Base-by-base conservation (phyloP, 139 green algal species). In the Marvania coccoides region DNA sequence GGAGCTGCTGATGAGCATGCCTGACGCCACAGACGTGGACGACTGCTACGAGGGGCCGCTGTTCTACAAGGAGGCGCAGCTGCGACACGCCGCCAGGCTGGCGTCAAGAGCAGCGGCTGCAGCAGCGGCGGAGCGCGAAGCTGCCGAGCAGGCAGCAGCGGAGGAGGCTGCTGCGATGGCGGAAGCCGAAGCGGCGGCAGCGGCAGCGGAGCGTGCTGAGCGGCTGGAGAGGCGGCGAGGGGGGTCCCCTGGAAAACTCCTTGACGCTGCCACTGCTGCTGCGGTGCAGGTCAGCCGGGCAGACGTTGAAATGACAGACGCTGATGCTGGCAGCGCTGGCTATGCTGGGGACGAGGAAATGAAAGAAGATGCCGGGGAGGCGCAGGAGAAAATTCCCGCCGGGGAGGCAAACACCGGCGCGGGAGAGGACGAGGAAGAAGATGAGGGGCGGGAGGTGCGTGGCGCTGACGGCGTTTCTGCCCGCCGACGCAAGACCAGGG, bases 1-100 rank as follows among this genome's bases (percentile, higher is more conserved):
- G 15, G 67, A 70, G 55, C 58, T 74, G 67, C 57, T 74, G 30
- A 38, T 74, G 45, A 14, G 31, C 6, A 74, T 74, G 67, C 58
- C 67, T 1, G 67, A 63, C 13, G 33, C 57, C 29, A 30, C 45
- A 9, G 30, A 61, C 19, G 30, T 53, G 26, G 58, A 66, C 9
- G 58, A 59, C 48, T 28, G 9, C 9, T 59, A 59, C 12, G 12
- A 59, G 19, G 48, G 48, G 9, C 48, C 9, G 35, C 12, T 59
- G 48, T 9, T 23, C 9, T 28, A 59, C 48, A 59, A 59, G 37
- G 48, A 12, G 9, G 12, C 9, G 9, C 42, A 51, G 42, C 42
- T 51, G 19, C 42, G 42, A 28, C 42, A 51, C 42, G 42, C 42
- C 19, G 42, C 42, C 19, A 51, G 19, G 42, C 42, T 51, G 19